Percentiles rank a stretch among this genome's conserved stretches.
phyloP scores from a whole-genome alignment of 2,329 filamentous ascomycete genomes.

The Fusarium tuaranense region DNA sequence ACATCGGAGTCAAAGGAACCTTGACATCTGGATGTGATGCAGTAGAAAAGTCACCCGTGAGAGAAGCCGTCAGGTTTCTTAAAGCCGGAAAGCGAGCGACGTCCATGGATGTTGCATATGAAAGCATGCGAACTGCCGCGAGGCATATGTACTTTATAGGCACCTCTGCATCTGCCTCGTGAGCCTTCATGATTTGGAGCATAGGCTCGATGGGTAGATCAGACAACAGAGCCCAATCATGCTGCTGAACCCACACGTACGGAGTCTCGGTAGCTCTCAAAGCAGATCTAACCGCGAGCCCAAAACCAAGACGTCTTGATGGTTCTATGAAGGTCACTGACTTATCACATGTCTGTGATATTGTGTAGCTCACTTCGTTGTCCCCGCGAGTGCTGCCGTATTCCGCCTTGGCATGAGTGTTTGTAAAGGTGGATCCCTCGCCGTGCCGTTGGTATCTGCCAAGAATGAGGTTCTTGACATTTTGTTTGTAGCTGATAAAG shows the following conservation, averaged over 20 bases:
- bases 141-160: slow-evolving; percentile 67
- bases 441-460: slow-evolving; percentile 15
- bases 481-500: slow-evolving; percentile 60
- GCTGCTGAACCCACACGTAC: slow-evolving; percentile 69
- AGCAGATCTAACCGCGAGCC: slow-evolving; percentile 64
- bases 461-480: slow-evolving; percentile 56
- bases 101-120: slow-evolving; percentile 61
- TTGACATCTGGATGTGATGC: slow-evolving; percentile 7
- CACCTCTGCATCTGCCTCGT: slow-evolving; percentile 41
- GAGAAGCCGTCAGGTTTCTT: slow-evolving; percentile 53
- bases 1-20: slow-evolving; percentile 65
- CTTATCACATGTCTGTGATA: slow-evolving; percentile 49
- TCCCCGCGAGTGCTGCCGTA: slow-evolving; percentile 55
- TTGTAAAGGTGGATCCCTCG: slow-evolving; percentile 1
- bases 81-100: slow-evolving; percentile 57
- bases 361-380: slow-evolving; percentile 53
- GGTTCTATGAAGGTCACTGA: slow-evolving; percentile 63
- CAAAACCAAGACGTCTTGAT: slow-evolving; percentile 62
- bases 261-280: slow-evolving; percentile 59
- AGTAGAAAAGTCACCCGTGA: slow-evolving; percentile 56
- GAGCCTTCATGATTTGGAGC: slow-evolving; percentile 58
- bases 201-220: slow-evolving; percentile 58
- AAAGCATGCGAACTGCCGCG: slow-evolving; percentile 63
- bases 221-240: slow-evolving; percentile 64
- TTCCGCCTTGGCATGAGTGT: slow-evolving; percentile 53